Evolutionary conservation across 2,329 filamentous ascomycete genomes (phyloP).

Genomic region (Exserohilum rostratum): DNA sequence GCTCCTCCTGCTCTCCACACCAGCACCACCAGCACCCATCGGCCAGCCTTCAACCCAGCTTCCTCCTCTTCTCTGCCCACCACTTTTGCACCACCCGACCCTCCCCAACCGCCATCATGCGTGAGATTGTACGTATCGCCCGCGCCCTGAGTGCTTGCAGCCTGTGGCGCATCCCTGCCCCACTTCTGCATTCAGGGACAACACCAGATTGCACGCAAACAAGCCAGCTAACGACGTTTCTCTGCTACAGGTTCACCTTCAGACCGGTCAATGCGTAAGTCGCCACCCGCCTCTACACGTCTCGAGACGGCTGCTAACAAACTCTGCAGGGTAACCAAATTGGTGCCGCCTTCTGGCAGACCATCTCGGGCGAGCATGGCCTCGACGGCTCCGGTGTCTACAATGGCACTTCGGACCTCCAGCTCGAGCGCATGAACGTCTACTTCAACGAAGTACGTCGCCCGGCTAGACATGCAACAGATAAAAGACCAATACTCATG

Average conservation of each 20-base stretch:
- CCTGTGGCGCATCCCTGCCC: slow-evolving; percentile 53
- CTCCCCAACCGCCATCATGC: slow-evolving; percentile 59
- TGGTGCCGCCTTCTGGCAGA: slow-evolving; percentile 97
- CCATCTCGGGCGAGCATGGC: slow-evolving; percentile 75
- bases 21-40: slow-evolving; percentile 38
- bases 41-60: slow-evolving; percentile 34
- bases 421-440: slow-evolving; percentile 99
- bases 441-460: slow-evolving; percentile 89
- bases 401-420: slow-evolving; percentile 97
- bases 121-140: slow-evolving; percentile 68
- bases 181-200: slow-evolving; percentile 48
- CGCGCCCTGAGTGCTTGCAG: slow-evolving; percentile 30
- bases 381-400: slow-evolving; percentile 98
- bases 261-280: slow-evolving; percentile 99
- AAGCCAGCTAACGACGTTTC: slow-evolving; percentile 62
- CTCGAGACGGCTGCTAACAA: slow-evolving; percentile 35
- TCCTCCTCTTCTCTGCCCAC: slow-evolving; percentile 40
- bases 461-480: slow-evolving; percentile 19
- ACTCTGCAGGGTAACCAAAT: slow-evolving; percentile 94
- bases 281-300: slow-evolving; percentile 9
- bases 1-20: slow-evolving; percentile 39
- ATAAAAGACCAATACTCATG: slow-evolving; percentile 29
- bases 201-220: slow-evolving; percentile 48
- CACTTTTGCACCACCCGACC: slow-evolving; percentile 30
- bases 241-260: slow-evolving; percentile 86